phyloP scores from a whole-genome alignment of 2,329 filamentous ascomycete genomes.

The Trichoderma afroharzianum region DNA sequence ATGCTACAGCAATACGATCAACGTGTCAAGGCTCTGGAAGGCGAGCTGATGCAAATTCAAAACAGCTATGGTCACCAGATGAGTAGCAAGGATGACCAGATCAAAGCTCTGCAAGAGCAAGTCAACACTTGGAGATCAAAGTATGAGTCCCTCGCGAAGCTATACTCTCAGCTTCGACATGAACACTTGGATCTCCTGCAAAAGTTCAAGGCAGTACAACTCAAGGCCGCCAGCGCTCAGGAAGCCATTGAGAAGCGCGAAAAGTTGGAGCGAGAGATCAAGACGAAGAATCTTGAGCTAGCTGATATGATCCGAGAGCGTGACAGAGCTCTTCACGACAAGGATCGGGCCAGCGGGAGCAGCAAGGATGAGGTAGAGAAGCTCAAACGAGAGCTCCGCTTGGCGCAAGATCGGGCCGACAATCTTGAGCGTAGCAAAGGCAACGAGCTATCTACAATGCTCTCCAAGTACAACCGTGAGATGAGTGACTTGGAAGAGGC shows the following conservation, averaged over 20 bases:
- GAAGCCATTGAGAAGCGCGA: constrained; percentile 94
- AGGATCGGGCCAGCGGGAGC: constrained; percentile 78
- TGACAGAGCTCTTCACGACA: constrained; percentile 88
- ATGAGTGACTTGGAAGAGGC: constrained; percentile 96
- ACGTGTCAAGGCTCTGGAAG: constrained; percentile 87
- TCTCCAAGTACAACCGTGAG: constrained; percentile 94
- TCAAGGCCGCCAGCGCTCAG: constrained; percentile 94
- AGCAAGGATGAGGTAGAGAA: constrained; percentile 95
- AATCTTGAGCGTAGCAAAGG: constrained; percentile 91
- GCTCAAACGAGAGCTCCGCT: constrained; percentile 84
- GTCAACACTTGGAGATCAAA: constrained; percentile 97
- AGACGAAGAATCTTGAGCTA: constrained; percentile 98
- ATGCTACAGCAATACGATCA: constrained; percentile 97
- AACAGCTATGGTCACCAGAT: constrained; percentile 82
- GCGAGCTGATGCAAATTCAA: constrained; percentile 78
- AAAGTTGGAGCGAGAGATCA: constrained; percentile 94
- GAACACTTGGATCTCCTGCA: constrained; percentile 93
- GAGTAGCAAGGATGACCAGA: constrained; percentile 88
- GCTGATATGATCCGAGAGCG: constrained; percentile 98
- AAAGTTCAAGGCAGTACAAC: constrained; percentile 92
- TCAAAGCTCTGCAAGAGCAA: constrained; percentile 88
- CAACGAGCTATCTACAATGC: constrained; percentile 89
- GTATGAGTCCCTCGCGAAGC: constrained; percentile 92
- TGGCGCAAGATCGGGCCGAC: constrained; percentile 88
- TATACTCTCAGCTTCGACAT: constrained; percentile 92